Evolutionary conservation across 2,329 filamentous ascomycete species (phyloP).

Genomic region (Alternaria arborescens): DNA sequence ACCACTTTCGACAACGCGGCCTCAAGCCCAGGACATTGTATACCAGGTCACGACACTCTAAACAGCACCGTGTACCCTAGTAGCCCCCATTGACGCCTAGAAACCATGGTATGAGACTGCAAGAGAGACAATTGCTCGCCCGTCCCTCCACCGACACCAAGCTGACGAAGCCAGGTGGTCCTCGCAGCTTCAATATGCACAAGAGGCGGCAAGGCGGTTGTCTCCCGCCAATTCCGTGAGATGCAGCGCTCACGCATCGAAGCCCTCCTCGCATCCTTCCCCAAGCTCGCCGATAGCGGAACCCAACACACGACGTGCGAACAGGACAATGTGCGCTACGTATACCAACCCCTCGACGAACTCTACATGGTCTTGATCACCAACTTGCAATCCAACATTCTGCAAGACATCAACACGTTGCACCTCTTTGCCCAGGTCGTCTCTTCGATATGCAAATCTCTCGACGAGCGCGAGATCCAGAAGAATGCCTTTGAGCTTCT

Average conservation of each 20-base stretch:
- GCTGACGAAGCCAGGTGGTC: slow-evolving; percentile 74
- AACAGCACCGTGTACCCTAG: not conserved
- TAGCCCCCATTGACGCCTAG: slow-evolving; percentile 16
- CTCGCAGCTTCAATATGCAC: slow-evolving; percentile 99
- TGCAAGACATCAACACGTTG: slow-evolving; percentile 98
- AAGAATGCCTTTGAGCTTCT: slow-evolving; percentile 96
- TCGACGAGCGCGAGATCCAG: slow-evolving; percentile 95
- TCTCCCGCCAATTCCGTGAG: slow-evolving; percentile 97
- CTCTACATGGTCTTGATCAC: slow-evolving; percentile 99
- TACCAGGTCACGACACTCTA: not conserved
- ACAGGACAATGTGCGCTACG: slow-evolving; percentile 99
- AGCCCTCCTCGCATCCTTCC: slow-evolving; percentile 94
- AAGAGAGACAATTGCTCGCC: not conserved
- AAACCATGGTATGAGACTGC: slow-evolving; percentile 41
- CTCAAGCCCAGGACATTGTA: slow-evolving; percentile 6
- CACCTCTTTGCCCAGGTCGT: slow-evolving; percentile 98
- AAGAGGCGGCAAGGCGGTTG: slow-evolving; percentile 95
- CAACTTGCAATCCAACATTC: slow-evolving; percentile 98
- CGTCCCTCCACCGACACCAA: slow-evolving; percentile 14
- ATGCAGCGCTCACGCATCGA: slow-evolving; percentile 97
- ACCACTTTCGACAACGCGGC: slow-evolving; percentile 22
- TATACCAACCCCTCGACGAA: slow-evolving; percentile 98
- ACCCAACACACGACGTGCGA: slow-evolving; percentile 98
- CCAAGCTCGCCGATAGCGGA: slow-evolving; percentile 93
- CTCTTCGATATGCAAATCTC: slow-evolving; percentile 91